These are phyloP conservation scores for Aspergillus ellipticus DNA, from an alignment of 495 filamentous ascomycete genomes.

Conservation along the genomic window DNA sequence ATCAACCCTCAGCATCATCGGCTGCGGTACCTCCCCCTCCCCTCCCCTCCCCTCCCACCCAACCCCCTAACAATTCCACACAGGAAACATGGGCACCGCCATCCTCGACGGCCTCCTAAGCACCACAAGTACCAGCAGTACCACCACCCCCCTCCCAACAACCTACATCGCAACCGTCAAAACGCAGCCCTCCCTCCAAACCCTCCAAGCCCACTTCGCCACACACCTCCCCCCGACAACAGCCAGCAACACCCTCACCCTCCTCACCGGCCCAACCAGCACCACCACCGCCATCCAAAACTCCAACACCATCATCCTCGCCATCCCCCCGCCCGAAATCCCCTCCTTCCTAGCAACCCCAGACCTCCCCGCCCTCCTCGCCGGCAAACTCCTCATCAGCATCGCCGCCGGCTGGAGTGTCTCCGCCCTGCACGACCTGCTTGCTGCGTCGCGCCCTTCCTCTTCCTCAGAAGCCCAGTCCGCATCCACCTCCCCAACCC, in stretches of 20 bases:
- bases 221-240: constrained; percentile 6
- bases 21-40: constrained; percentile 36
- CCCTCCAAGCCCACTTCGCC: constrained; percentile 3
- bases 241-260: constrained; percentile 5
- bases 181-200: constrained; percentile 22
- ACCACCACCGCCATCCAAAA: constrained; percentile 21
- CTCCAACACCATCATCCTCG: constrained; percentile 30
- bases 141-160: constrained; percentile 17
- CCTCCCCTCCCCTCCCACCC: not conserved
- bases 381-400: constrained; percentile 36
- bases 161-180: constrained; percentile 32
- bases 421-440: constrained; percentile 24
- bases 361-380: constrained; percentile 21
- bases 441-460: too few relatives aligned
- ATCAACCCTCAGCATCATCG: constrained; percentile 32
- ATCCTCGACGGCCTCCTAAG: constrained; percentile 32
- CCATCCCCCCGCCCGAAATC: constrained; percentile 30
- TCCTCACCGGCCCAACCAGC: too few relatives aligned
- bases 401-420: constrained; percentile 41
- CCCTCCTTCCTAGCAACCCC: constrained; percentile 22
- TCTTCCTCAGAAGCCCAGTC: too few relatives aligned
- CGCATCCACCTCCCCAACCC: constrained; percentile 9
- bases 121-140: constrained; percentile 1
- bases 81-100: constrained; percentile 37
- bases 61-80: not conserved